Percentiles rank a stretch among this genome's conserved stretches.
Evolutionary conservation across 306 rosid species (phyloP).

Genomic region (Abrus pulchellus): DNA sequence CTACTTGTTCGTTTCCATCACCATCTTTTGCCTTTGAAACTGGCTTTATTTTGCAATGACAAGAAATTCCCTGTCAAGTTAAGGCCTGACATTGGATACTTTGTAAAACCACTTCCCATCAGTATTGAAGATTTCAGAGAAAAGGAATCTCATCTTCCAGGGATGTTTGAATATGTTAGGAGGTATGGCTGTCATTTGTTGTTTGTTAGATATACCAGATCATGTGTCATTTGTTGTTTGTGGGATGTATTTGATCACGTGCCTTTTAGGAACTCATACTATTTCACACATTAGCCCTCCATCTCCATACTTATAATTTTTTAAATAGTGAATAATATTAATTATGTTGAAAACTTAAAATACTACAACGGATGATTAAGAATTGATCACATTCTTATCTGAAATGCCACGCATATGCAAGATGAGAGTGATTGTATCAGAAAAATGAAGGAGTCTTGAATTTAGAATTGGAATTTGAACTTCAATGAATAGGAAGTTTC

Average conservation of each 20-base stretch:
- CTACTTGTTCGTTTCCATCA: constrained; percentile 88
- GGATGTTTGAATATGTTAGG: constrained; percentile 93
- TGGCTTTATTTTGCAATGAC: constrained; percentile 79
- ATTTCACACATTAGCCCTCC: background rate
- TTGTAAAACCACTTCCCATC: constrained; percentile 77
- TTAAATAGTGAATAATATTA: constrained; percentile 11
- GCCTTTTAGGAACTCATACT: constrained; percentile 8
- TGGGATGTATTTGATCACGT: background rate
- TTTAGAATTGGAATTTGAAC: constrained; percentile 11
- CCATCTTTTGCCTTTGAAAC: constrained; percentile 91
- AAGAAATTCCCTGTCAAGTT: constrained; percentile 74
- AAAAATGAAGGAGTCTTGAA: constrained; percentile 24
- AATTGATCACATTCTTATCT: constrained; percentile 8
- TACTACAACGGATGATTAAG: background rate
- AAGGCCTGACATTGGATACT: constrained; percentile 95
- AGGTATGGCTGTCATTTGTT: constrained; percentile 64
- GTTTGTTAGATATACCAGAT: constrained; percentile 11
- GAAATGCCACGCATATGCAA: constrained; percentile 30
- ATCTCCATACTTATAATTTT: background rate
- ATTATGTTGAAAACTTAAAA: constrained; percentile 23
- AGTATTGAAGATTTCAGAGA: constrained; percentile 68
- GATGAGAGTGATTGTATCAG: constrained; percentile 11
- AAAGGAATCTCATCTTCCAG: constrained; percentile 83
- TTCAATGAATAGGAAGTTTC: constrained; percentile 5
- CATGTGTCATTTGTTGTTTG: constrained; percentile 22